Percentiles rank a stretch among this genome's conserved stretches.
phyloP scores from a whole-genome alignment of 768 basidiomycete genomes.

The Russula ochroleuca region DNA sequence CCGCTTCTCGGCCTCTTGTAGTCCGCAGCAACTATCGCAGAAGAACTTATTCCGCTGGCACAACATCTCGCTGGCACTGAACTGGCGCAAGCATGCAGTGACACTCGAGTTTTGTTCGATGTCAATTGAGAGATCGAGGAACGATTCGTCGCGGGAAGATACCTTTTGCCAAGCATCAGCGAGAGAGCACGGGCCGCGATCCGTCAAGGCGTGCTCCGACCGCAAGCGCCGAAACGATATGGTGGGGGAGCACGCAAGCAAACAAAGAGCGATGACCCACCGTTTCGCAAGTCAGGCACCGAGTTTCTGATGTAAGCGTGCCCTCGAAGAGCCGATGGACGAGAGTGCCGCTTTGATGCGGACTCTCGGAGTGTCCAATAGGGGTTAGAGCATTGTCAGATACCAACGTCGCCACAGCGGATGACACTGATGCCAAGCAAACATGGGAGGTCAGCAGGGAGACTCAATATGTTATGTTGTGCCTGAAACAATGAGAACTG shows the following conservation, averaged over 20 bases:
- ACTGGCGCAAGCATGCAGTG: slow-evolving; percentile 91
- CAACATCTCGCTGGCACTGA: slow-evolving; percentile 97
- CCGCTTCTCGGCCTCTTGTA: slow-evolving; percentile 99
- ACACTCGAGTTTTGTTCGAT: slow-evolving; percentile 98
- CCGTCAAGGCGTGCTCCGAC: slow-evolving; percentile 4
- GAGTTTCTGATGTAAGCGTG: slow-evolving; percentile 90
- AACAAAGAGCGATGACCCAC: slow-evolving; percentile 40
- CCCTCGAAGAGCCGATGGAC: slow-evolving; percentile 95
- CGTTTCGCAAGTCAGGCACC: slow-evolving; percentile 96
- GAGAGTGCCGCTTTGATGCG: slow-evolving; percentile 52
- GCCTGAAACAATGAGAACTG: neutral
- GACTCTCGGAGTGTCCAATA: slow-evolving; percentile 43
- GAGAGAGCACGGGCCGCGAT: slow-evolving; percentile 31
- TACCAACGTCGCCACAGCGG: slow-evolving; percentile 53
- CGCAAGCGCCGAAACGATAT: slow-evolving; percentile 1
- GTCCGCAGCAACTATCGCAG: slow-evolving; percentile 93
- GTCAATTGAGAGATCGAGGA: slow-evolving; percentile 98
- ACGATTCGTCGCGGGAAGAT: slow-evolving; percentile 84
- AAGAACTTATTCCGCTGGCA: slow-evolving; percentile 98
- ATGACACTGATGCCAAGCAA: slow-evolving; percentile 45
- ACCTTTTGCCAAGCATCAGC: slow-evolving; percentile 23
- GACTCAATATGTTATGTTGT: neutral
- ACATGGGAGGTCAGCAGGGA: slow-evolving; percentile 10
- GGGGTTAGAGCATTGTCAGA: slow-evolving; percentile 38
- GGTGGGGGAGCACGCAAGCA: neutral